A percentile compares a stretch with the other conserved stretches of the same genome.
Conservation (phyloP, 495 filamentous ascomycete species). For the Hyaloscypha variabilis region DNA sequence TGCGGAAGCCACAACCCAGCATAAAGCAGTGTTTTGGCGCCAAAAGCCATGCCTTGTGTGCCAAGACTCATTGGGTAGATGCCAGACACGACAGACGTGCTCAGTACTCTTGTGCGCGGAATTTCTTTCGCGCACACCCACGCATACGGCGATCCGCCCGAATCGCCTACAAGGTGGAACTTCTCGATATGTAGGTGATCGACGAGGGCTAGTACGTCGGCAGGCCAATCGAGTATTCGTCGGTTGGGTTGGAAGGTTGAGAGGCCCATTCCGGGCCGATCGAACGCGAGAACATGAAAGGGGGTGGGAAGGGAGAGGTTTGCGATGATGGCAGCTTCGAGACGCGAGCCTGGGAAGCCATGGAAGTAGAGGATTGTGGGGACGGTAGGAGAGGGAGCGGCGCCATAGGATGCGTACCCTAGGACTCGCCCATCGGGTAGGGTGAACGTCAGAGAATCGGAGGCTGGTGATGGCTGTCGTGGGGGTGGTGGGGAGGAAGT, state of each 20-base stretch:
- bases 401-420: conserved; percentile 21
- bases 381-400: neutral
- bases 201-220: conserved; percentile 14
- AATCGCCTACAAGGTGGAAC: conserved; percentile 11
- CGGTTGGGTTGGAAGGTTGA: conserved; percentile 13
- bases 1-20: conserved; percentile 4
- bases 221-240: conserved; percentile 17
- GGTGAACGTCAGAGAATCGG: conserved; percentile 14
- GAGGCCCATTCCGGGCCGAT: conserved; percentile 25
- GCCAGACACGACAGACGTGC: conserved; percentile 1
- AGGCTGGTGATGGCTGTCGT: neutral
- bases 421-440: conserved; percentile 18
- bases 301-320: neutral
- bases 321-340: conserved; percentile 12
- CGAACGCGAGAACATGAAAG: conserved; percentile 11
- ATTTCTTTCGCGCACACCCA: conserved; percentile 15
- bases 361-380: conserved; percentile 21
- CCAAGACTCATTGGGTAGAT: conserved; percentile 3
- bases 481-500: too few species aligned
- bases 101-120: neutral
- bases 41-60: neutral
- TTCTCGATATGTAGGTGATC: conserved; percentile 3
- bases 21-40: neutral
- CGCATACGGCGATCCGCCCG: conserved; percentile 13
- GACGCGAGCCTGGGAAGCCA: conserved; percentile 18